Evolutionary conservation across 768 basidiomycete species (phyloP).

Genomic region (Scleroderma citrinum): DNA sequence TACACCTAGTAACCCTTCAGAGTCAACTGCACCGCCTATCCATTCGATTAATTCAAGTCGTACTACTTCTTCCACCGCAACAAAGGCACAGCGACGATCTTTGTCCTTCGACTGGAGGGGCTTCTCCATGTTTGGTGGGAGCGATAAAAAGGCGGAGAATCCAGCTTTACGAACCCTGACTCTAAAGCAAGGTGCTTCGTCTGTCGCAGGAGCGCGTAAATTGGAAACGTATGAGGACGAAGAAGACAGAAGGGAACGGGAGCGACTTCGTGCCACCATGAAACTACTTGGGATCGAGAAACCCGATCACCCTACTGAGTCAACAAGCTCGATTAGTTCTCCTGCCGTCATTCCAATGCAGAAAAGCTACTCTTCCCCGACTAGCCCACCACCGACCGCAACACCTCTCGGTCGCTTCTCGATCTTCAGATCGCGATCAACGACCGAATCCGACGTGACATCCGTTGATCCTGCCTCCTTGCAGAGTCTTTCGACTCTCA

Average conservation of each 20-base stretch:
- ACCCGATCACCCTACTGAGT: conserved; percentile 38
- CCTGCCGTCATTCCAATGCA: conserved; percentile 32
- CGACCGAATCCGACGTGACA: conserved; percentile 39
- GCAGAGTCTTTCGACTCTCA: conserved; percentile 26
- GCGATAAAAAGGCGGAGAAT: conserved; percentile 60
- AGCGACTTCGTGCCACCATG: conserved; percentile 86
- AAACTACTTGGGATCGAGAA: conserved; percentile 88
- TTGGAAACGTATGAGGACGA: conserved; percentile 89
- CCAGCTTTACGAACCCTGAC: conserved; percentile 64
- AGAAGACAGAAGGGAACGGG: conserved; percentile 82
- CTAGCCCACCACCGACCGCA: conserved; percentile 21
- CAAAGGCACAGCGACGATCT: conserved; percentile 60
- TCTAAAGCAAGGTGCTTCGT: conserved; percentile 54
- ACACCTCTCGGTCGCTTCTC: conserved; percentile 52
- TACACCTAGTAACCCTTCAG: conserved; percentile 28
- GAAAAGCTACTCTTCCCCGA: conserved; percentile 38
- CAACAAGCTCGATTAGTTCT: conserved; percentile 9
- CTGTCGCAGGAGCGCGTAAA: conserved; percentile 64
- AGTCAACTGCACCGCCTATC: conserved; percentile 16
- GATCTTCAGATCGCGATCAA: conserved; percentile 57
- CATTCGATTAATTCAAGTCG: conserved; percentile 11
- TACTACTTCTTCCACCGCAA: conserved; percentile 17
- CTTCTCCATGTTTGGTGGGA: conserved; percentile 59
- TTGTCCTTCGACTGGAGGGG: conserved; percentile 81
- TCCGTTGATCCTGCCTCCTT: conserved; percentile 43